Evolutionary conservation across 73 alveolate genomes (phyloP).

Genomic region (Paramecium pentaurelia): DNA sequence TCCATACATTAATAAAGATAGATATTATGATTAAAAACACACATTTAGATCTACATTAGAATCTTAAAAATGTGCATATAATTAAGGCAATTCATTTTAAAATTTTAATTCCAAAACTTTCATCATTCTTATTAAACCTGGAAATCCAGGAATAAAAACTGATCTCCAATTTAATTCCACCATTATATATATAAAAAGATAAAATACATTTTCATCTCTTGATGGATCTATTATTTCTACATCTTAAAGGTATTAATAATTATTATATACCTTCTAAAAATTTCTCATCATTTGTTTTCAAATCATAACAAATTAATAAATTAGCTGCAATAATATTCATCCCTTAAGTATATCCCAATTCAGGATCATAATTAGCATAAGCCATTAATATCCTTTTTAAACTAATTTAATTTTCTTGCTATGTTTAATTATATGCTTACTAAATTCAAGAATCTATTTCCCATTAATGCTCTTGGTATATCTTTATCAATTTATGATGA

Average conservation of each 20-base stretch:
- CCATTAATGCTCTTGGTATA: neutral
- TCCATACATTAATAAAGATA: neutral
- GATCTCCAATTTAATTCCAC: constrained; percentile 15
- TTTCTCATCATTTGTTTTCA: neutral
- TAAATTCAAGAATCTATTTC: neutral
- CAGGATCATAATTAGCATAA: constrained; percentile 20
- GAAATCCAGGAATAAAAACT: constrained; percentile 33
- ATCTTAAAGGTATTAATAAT: neutral
- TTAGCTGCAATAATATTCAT: constrained; percentile 30
- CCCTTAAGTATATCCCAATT: constrained; percentile 4
- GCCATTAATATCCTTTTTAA: constrained; percentile 15
- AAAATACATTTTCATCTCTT: constrained; percentile 35
- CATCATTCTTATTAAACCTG: constrained; percentile 22
- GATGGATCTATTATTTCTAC: neutral
- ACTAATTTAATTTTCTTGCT: constrained; percentile 12
- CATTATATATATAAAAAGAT: neutral
- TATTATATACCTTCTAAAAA: neutral
- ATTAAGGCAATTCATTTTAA: neutral
- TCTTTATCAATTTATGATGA: neutral
- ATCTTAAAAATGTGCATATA: neutral
- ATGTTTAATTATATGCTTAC: neutral
- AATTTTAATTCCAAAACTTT: neutral
- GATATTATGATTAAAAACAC: neutral
- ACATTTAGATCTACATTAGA: neutral
- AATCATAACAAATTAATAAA: constrained; percentile 11